Evolutionary conservation across 768 basidiomycete species (phyloP).

Genomic region (Termitomyces sp.): DNA sequence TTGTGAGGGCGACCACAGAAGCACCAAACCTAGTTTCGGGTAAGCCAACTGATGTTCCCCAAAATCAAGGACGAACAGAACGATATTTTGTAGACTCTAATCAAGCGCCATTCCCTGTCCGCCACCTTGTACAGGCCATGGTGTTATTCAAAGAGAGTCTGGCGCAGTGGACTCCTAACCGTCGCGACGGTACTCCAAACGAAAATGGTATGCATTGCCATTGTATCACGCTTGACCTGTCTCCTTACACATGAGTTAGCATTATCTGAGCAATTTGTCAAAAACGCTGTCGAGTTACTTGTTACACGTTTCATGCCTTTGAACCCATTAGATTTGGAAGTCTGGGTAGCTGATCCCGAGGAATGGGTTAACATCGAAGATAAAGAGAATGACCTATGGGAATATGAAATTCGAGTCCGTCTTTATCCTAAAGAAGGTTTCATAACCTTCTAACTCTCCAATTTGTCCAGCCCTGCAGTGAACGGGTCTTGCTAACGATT

Average conservation of each 20-base stretch:
- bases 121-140: constrained; percentile 80
- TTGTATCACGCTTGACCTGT: neutral
- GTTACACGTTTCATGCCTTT: constrained; percentile 84
- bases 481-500: constrained; percentile 84
- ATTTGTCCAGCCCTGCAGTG: constrained; percentile 73
- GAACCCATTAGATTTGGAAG: constrained; percentile 73
- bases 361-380: constrained; percentile 92
- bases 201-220: constrained; percentile 39
- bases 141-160: constrained; percentile 82
- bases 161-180: constrained; percentile 66
- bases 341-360: constrained; percentile 87
- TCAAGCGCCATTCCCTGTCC: constrained; percentile 66
- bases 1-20: constrained; percentile 62
- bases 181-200: constrained; percentile 56
- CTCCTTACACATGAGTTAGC: constrained; percentile 29
- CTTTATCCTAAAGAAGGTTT: neutral
- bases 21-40: constrained; percentile 53
- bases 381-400: constrained; percentile 88
- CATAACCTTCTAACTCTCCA: neutral
- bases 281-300: constrained; percentile 68
- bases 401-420: constrained; percentile 83
- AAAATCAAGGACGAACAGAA: neutral
- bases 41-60: constrained; percentile 20
- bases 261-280: constrained; percentile 64
- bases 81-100: constrained; percentile 44